Evolutionary conservation across 2,329 filamentous ascomycete genomes (phyloP).

Genomic region (Venturia nashicola): DNA sequence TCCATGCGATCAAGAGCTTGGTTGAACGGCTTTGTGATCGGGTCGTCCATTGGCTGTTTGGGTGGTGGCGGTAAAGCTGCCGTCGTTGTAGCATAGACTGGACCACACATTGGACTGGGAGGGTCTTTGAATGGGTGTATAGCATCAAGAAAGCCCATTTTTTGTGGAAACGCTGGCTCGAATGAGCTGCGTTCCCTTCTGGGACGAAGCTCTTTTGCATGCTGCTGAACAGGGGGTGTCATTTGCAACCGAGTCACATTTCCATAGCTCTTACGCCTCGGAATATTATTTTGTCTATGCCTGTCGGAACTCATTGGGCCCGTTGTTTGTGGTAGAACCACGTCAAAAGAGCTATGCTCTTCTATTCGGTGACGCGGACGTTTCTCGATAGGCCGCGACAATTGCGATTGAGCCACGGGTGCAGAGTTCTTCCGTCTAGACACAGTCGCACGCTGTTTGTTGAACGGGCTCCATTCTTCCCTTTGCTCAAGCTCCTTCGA

Average conservation of each 20-base stretch:
- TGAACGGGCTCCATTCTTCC: background rate
- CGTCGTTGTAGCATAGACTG: background rate
- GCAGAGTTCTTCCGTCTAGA: background rate
- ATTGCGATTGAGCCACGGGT: background rate
- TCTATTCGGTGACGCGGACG: background rate
- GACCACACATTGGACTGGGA: background rate
- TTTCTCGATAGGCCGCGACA: background rate
- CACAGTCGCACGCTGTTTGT: background rate
- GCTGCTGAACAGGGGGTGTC: background rate
- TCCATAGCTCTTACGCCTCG: background rate
- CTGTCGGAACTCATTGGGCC: background rate
- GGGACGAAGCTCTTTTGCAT: background rate
- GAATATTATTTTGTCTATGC: background rate
- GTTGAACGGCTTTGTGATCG: background rate
- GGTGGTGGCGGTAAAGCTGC: background rate
- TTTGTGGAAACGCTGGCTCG: background rate
- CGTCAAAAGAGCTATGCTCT: background rate
- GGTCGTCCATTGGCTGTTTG: background rate
- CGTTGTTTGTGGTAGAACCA: background rate
- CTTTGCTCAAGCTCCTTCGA: background rate
- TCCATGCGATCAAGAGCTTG: constrained; percentile 27
- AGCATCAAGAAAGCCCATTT: background rate
- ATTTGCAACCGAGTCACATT: background rate
- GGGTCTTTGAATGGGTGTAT: background rate
- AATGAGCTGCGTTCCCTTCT: background rate